These are phyloP conservation scores for Thoreauomyces humboldtii DNA, from an alignment of 192 early-diverging fungal genomes.

Conservation along the genomic window DNA sequence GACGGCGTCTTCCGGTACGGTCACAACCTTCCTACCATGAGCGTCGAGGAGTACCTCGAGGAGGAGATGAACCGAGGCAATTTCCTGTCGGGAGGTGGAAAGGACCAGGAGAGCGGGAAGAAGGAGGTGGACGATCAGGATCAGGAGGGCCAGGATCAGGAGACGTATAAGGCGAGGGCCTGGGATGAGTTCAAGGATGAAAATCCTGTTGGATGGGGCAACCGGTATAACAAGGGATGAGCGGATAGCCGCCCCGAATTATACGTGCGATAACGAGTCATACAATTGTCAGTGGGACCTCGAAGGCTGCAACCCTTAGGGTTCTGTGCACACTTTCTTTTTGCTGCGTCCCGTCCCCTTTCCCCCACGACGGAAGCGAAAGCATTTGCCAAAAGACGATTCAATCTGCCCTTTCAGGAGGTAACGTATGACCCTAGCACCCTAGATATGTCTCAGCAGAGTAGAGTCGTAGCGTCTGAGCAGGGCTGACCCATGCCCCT, in stretches of 20 bases:
- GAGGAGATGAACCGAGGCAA: slow-evolving; percentile 84
- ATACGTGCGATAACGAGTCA: too few species aligned
- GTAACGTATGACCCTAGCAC: not conserved
- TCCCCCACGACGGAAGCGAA: too few species aligned
- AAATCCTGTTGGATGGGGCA: slow-evolving; percentile 54
- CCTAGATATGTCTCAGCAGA: too few species aligned
- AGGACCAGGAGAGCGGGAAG: slow-evolving; percentile 70
- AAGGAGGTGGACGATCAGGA: slow-evolving; percentile 79
- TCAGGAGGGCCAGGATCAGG: slow-evolving; percentile 75
- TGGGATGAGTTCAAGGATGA: slow-evolving; percentile 87
- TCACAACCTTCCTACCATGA: slow-evolving; percentile 91
- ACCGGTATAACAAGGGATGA: slow-evolving; percentile 49
- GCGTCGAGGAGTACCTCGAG: slow-evolving; percentile 90
- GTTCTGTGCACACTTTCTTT: too few species aligned
- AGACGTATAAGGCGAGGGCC: slow-evolving; percentile 76
- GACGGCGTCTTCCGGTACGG: slow-evolving; percentile 83
- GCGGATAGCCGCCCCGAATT: too few species aligned
- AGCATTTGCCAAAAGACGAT: too few species aligned
- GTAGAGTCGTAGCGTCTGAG: not conserved
- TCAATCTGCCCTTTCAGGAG: slow-evolving; percentile 10
- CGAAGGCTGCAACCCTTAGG: too few species aligned
- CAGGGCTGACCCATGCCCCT: not conserved
- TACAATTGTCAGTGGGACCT: too few species aligned
- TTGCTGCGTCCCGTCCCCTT: too few species aligned
- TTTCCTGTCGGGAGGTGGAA: slow-evolving; percentile 83